Evolutionary conservation across 208 protist genomes (phyloP).

Genomic region (Acanthamoeba culbertsoni): DNA sequence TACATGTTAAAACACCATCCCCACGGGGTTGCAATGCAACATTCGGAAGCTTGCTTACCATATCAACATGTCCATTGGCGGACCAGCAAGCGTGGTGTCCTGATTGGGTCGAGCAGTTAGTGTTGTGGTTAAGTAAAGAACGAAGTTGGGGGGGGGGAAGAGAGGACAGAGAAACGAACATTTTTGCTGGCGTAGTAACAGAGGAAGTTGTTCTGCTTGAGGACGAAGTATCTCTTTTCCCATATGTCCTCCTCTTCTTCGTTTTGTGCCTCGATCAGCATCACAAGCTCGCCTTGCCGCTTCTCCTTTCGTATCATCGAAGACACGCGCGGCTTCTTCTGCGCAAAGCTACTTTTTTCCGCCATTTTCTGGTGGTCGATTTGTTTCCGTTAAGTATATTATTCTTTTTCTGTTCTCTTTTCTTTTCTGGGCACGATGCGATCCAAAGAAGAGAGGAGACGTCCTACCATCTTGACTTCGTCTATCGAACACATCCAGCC

Average conservation of each 20-base stretch:
- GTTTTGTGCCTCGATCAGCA: neutral
- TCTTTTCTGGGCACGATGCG: too few species aligned
- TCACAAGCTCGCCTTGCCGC: neutral
- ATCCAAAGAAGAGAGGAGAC: neutral
- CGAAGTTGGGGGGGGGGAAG: too few species aligned
- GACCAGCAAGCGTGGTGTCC: neutral
- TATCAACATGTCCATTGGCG: neutral
- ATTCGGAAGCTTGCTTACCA: neutral
- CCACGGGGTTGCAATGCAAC: neutral
- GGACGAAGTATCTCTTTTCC: neutral
- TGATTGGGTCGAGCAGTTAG: too few species aligned
- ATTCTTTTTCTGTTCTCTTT: neutral
- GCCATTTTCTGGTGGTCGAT: neutral
- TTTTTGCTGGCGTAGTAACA: slow-evolving; percentile 2
- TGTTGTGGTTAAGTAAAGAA: too few species aligned
- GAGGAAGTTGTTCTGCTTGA: slow-evolving; percentile 38
- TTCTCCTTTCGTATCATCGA: slow-evolving; percentile 34
- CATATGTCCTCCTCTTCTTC: neutral
- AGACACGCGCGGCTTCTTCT: neutral
- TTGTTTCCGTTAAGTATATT: too few species aligned
- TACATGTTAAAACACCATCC: neutral
- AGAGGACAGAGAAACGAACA: neutral
- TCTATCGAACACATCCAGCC: slow-evolving; percentile 41
- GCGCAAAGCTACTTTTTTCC: neutral
- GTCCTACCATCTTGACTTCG: neutral